Evolutionary conservation across 1,284 basidiomycete genomes (phyloP).

Genomic region (Cerioporus squamosus): DNA sequence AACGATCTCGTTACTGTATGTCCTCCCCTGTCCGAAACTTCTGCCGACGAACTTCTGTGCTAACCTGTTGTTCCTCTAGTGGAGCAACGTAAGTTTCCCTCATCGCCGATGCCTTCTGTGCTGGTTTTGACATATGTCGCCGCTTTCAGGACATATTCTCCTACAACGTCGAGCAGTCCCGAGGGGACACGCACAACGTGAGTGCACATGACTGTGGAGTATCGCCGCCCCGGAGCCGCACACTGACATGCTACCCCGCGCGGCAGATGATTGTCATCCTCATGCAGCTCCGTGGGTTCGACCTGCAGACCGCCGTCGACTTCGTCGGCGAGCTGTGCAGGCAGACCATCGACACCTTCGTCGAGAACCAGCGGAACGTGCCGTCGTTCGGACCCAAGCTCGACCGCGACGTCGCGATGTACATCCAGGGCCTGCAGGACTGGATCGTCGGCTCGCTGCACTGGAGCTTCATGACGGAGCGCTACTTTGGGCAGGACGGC

Average conservation of each 20-base stretch:
- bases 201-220: not conserved
- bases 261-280: constrained; percentile 37
- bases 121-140: not conserved
- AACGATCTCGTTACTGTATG: constrained; percentile 43
- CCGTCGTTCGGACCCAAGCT: constrained; percentile 39
- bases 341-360: constrained; percentile 36
- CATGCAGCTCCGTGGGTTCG: constrained; percentile 34
- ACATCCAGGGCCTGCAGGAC: constrained; percentile 38
- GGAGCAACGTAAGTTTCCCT: constrained; percentile 42
- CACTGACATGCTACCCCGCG: not conserved
- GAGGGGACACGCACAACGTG: constrained; percentile 42
- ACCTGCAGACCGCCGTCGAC: constrained; percentile 41
- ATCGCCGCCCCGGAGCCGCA: no score
- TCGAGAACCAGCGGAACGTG: constrained; percentile 31
- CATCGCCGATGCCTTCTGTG: not conserved
- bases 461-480: constrained; percentile 42
- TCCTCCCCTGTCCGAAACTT: not conserved
- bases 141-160: constrained; percentile 42
- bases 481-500: constrained; percentile 41
- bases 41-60: no score
- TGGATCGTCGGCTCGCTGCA: constrained; percentile 41
- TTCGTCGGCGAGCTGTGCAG: constrained; percentile 40
- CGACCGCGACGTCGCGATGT: constrained; percentile 35
- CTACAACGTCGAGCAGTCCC: constrained; percentile 42
- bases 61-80: constrained; percentile 19